phyloP scores from a whole-genome alignment of 106 monocot species.

The Dendrobium chrysotoxum region DNA sequence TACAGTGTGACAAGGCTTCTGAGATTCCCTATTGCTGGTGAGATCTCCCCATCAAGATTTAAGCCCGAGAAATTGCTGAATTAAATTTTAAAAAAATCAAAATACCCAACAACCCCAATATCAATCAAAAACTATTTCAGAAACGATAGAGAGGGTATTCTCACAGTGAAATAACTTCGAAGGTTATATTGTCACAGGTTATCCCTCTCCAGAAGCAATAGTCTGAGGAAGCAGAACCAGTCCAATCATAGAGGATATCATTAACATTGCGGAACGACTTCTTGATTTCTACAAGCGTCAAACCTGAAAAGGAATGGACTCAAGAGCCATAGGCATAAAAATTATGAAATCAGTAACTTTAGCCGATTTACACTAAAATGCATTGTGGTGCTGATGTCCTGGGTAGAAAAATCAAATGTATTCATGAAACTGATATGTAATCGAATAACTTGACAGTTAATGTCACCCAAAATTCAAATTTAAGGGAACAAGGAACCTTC shows the following conservation, averaged over 20 bases:
- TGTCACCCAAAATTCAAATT: no score
- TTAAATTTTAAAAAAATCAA: neutral
- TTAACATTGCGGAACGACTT: slow-evolving; percentile 77
- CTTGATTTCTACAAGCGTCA: slow-evolving; percentile 75
- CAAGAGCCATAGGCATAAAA: neutral
- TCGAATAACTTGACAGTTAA: no score
- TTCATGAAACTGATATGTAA: neutral
- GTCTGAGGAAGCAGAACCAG: slow-evolving; percentile 31
- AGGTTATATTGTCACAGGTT: slow-evolving; percentile 76
- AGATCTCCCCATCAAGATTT: slow-evolving; percentile 83
- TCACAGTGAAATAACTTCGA: slow-evolving; percentile 75
- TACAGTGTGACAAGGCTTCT: slow-evolving; percentile 66
- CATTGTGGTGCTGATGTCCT: no score
- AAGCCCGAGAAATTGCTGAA: slow-evolving; percentile 83
- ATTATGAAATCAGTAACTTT: neutral
- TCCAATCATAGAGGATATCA: slow-evolving; percentile 74
- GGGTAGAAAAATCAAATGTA: no score
- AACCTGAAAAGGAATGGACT: slow-evolving; percentile 27
- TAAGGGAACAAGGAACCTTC: no score
- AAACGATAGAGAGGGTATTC: slow-evolving; percentile 1
- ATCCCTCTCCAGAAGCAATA: slow-evolving; percentile 92
- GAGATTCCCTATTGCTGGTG: slow-evolving; percentile 72
- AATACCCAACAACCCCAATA: neutral
- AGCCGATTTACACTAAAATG: no score
- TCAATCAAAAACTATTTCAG: neutral